phyloP scores from a whole-genome alignment of 768 basidiomycete genomes.

The Pleurotus sapidus region DNA sequence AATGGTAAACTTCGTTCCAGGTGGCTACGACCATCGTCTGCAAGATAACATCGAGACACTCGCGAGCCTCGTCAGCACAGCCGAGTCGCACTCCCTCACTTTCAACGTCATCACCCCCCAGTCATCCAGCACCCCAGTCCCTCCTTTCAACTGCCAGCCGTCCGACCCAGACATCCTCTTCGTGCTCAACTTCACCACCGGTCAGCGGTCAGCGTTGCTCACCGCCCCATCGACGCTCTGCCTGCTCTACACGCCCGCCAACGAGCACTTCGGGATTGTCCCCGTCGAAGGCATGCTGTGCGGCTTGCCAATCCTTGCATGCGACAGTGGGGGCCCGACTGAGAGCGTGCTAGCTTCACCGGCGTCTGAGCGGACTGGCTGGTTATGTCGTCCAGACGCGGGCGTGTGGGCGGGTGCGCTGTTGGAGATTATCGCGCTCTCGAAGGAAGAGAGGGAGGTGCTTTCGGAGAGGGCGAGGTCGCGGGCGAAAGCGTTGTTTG shows the following conservation, averaged over 20 bases:
- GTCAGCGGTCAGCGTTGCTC: constrained; percentile 82
- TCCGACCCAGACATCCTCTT: constrained; percentile 68
- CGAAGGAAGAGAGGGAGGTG: constrained; percentile 34
- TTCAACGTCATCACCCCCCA: constrained; percentile 55
- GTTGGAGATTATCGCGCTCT: constrained; percentile 50
- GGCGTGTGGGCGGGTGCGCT: constrained; percentile 72
- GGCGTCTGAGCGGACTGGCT: constrained; percentile 61
- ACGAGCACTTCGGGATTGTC: constrained; percentile 97
- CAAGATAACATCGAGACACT: constrained; percentile 81
- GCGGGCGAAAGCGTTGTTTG: constrained; percentile 67
- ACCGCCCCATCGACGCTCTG: constrained; percentile 53
- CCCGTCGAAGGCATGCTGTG: constrained; percentile 95
- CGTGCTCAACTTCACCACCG: constrained; percentile 86
- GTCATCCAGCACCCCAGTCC: constrained; percentile 33
- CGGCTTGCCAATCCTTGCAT: constrained; percentile 87
- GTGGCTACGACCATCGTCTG: constrained; percentile 88
- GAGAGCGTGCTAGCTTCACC: constrained; percentile 64
- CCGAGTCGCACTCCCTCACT: constrained; percentile 51
- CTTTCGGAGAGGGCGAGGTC: constrained; percentile 54
- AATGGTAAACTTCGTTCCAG: constrained; percentile 29
- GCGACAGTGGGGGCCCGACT: constrained; percentile 83
- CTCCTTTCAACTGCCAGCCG: constrained; percentile 36
- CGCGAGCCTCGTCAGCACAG: constrained; percentile 54
- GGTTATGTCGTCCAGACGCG: constrained; percentile 63
- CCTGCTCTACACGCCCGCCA: constrained; percentile 89